Evolutionary conservation across 768 basidiomycete genomes (phyloP).

Genomic region (Tylopilus rubrobrunneus): DNA sequence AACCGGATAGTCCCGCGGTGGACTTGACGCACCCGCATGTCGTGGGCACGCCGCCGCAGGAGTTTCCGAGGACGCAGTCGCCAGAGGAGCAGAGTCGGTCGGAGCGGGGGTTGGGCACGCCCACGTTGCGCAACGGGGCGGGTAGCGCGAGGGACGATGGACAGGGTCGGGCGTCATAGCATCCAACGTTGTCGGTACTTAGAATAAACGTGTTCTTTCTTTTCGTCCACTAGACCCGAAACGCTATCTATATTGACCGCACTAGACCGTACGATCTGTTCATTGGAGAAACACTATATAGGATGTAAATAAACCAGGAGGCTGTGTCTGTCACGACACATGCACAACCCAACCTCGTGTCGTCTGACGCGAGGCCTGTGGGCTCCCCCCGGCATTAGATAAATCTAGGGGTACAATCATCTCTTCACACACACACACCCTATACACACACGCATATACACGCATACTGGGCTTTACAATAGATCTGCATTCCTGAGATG

Average conservation of each 20-base stretch:
- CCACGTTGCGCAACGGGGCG: conserved; percentile 51
- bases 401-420: neutral
- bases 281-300: neutral
- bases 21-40: conserved; percentile 36
- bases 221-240: neutral
- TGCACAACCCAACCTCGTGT: conserved; percentile 1
- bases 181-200: neutral
- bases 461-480: conserved; percentile 39
- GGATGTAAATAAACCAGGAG: neutral
- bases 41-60: conserved; percentile 8
- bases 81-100: conserved; percentile 49
- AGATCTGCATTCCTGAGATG: conserved; percentile 69
- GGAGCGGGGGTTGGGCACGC: conserved; percentile 64
- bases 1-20: conserved; percentile 41
- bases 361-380: neutral
- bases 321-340: neutral
- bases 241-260: neutral
- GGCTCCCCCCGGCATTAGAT: neutral
- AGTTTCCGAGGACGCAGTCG: conserved; percentile 22
- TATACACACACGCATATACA: neutral
- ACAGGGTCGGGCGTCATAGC: conserved; percentile 3
- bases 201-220: too few species aligned
- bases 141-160: conserved; percentile 22
- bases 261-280: neutral
- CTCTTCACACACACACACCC: neutral